Evolutionary conservation across 179 eudicot species (phyloP).

Genomic region (Pouteria campechiana): DNA sequence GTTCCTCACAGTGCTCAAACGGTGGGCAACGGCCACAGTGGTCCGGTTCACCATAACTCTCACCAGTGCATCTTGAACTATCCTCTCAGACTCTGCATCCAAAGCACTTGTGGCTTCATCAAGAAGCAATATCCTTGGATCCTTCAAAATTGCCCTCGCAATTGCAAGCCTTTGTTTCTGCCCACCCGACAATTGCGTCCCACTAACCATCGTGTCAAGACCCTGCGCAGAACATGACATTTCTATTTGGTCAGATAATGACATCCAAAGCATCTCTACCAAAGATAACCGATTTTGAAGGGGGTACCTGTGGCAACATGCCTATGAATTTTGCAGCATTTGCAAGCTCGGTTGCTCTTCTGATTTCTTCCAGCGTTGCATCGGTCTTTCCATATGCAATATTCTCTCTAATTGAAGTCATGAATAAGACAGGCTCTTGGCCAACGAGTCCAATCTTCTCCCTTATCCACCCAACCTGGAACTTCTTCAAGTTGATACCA

Average conservation of each 20-base stretch:
- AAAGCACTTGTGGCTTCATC: constrained; percentile 93
- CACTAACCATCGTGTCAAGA: constrained; percentile 86
- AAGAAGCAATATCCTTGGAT: constrained; percentile 69
- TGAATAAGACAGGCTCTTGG: constrained; percentile 71
- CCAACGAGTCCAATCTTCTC: constrained; percentile 71
- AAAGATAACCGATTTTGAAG: not conserved
- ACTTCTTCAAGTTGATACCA: constrained; percentile 52
- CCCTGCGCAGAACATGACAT: constrained; percentile 23
- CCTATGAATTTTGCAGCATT: constrained; percentile 79
- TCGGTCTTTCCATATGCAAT: constrained; percentile 64
- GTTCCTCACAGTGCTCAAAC: constrained; percentile 69
- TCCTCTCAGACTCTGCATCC: constrained; percentile 76
- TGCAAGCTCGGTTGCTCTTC: constrained; percentile 64
- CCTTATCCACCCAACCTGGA: constrained; percentile 59
- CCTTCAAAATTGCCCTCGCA: constrained; percentile 74
- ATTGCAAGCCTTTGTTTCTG: constrained; percentile 92
- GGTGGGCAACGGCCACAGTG: constrained; percentile 75
- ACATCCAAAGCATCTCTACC: not conserved
- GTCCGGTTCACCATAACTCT: constrained; percentile 60
- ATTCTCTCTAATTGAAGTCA: constrained; percentile 57
- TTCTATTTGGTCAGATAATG: not conserved
- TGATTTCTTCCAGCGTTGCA: constrained; percentile 53
- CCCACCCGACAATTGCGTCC: constrained; percentile 83
- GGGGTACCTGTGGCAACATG: constrained; percentile 55
- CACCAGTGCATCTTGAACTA: constrained; percentile 77